Evolutionary conservation across 2,329 filamentous ascomycete species (phyloP).

Genomic region (Teratosphaeria zuluensis): DNA sequence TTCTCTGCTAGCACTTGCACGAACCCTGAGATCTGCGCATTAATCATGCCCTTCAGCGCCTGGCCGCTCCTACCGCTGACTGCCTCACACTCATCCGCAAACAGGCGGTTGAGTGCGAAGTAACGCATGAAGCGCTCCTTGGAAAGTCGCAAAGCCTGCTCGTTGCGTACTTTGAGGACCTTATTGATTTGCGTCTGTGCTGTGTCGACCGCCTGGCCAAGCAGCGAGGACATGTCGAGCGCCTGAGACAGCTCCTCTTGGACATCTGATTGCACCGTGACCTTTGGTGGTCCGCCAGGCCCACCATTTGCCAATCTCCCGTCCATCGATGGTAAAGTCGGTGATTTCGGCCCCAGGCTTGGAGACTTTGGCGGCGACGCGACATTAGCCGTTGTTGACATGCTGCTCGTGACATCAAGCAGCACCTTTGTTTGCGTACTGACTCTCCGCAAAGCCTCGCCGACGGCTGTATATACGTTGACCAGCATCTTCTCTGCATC

Average conservation of each 20-base stretch:
- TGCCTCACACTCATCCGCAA: conserved; percentile 78
- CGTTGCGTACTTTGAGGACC: conserved; percentile 65
- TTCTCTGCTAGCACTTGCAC: conserved; percentile 60
- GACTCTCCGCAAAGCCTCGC: conserved; percentile 74
- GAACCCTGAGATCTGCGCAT: conserved; percentile 72
- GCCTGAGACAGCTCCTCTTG: conserved; percentile 70
- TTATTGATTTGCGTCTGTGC: conserved; percentile 66
- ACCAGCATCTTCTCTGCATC: conserved; percentile 77
- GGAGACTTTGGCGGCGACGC: conserved; percentile 11
- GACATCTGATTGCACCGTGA: conserved; percentile 13
- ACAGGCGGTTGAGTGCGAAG: conserved; percentile 71
- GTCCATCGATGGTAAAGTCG: conserved; percentile 36
- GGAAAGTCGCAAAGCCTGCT: conserved; percentile 60
- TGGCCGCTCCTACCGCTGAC: conserved; percentile 71
- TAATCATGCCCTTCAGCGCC: conserved; percentile 67
- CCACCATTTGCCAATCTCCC: conserved; percentile 25
- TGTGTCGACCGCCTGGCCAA: conserved; percentile 71
- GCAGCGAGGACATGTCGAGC: conserved; percentile 65
- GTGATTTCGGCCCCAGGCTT: conserved; percentile 11
- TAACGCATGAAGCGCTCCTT: conserved; percentile 67
- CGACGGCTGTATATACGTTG: conserved; percentile 76
- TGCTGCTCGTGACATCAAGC: conserved; percentile 81
- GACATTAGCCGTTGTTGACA: conserved; percentile 32
- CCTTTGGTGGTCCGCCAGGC: conserved; percentile 5
- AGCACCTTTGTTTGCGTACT: conserved; percentile 89